These are phyloP conservation scores for Mycosphaerella arachidis DNA, from an alignment of 2,329 filamentous ascomycete species.

Conservation along the genomic window DNA sequence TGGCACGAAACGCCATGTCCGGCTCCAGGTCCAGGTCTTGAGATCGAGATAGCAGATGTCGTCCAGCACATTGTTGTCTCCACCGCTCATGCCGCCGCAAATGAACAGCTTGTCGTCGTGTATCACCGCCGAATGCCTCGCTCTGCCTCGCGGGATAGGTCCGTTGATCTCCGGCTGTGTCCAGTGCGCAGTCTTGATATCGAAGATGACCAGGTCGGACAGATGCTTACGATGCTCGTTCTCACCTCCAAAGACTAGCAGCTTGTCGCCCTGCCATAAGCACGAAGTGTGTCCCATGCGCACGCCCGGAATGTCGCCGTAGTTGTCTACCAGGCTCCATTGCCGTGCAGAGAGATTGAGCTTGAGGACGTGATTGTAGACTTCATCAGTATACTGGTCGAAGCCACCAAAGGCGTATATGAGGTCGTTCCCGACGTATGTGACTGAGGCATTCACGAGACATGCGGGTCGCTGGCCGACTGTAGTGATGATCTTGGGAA, in stretches of 20 bases:
- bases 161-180: constrained; percentile 85
- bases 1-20: constrained; percentile 89
- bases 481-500: constrained; percentile 68
- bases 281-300: constrained; percentile 98
- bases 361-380: constrained; percentile 94
- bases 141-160: constrained; percentile 79
- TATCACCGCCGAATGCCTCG: constrained; percentile 86
- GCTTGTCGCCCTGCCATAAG: constrained; percentile 85
- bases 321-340: constrained; percentile 97
- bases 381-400: constrained; percentile 96
- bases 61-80: constrained; percentile 86
- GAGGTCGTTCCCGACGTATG: constrained; percentile 85
- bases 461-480: constrained; percentile 72
- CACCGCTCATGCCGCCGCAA: constrained; percentile 89
- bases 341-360: constrained; percentile 82
- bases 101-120: constrained; percentile 97
- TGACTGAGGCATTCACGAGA: constrained; percentile 95
- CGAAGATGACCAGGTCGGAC: constrained; percentile 92
- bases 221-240: constrained; percentile 96
- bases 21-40: constrained; percentile 97
- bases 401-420: constrained; percentile 99
- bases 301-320: constrained; percentile 94
- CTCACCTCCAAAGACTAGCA: constrained; percentile 96
- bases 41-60: constrained; percentile 96
- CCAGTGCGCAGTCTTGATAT: constrained; percentile 92